Evolutionary conservation across 805 yeast genomes (phyloP).

Genomic region (Metschnikowia shivogae): DNA sequence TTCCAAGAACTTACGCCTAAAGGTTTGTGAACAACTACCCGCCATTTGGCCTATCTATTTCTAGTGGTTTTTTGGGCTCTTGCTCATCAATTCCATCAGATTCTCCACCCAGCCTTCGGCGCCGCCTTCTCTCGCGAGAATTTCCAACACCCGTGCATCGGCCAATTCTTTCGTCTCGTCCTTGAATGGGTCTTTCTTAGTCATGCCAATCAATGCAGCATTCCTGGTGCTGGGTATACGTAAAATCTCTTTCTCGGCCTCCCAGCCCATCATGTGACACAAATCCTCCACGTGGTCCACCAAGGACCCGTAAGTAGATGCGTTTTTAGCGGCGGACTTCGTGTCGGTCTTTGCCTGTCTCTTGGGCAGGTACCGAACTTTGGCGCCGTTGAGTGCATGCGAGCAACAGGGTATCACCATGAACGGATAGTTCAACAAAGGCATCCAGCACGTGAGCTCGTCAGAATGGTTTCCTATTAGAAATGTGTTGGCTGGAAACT

Average conservation of each 20-base stretch:
- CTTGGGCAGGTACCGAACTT: constrained; percentile 56
- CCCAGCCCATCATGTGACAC: constrained; percentile 74
- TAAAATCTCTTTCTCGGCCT: constrained; percentile 76
- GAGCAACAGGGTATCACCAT: constrained; percentile 95
- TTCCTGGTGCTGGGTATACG: constrained; percentile 93
- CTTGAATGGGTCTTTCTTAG: constrained; percentile 23
- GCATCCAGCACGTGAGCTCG: constrained; percentile 94
- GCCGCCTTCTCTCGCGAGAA: constrained; percentile 76
- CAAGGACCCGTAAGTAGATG: constrained; percentile 77
- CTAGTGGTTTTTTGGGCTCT: constrained; percentile 69
- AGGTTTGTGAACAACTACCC: constrained; percentile 42
- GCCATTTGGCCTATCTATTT: neutral
- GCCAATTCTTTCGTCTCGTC: constrained; percentile 28
- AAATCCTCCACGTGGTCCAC: constrained; percentile 80
- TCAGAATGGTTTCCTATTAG: constrained; percentile 94
- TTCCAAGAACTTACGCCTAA: constrained; percentile 14
- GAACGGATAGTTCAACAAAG: constrained; percentile 79
- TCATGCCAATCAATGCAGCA: constrained; percentile 78
- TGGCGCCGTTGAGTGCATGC: constrained; percentile 76
- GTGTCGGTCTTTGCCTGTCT: constrained; percentile 9
- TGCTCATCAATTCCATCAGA: constrained; percentile 64
- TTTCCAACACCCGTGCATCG: constrained; percentile 48
- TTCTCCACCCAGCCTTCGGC: constrained; percentile 88
- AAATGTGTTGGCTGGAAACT: constrained; percentile 68
- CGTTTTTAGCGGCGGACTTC: constrained; percentile 11